These are phyloP conservation scores for Exophiala aquamarina DNA, from an alignment of 2,329 filamentous ascomycete genomes.

Conservation along the genomic window DNA sequence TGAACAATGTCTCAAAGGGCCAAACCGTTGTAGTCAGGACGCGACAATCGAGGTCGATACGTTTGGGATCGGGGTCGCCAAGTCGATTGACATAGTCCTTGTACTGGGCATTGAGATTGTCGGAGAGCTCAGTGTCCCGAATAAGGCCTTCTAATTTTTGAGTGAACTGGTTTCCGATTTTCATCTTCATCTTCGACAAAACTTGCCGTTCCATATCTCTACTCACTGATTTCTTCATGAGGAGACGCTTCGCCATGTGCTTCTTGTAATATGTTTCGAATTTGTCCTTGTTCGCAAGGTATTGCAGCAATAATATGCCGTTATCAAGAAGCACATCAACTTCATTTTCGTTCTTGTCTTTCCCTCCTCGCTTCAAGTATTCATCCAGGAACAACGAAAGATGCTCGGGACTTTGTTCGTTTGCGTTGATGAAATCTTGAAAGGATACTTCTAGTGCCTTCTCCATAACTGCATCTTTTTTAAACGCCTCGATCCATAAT, in stretches of 20 bases:
- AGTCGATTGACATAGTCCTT: conserved; percentile 65
- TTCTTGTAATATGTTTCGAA: conserved; percentile 99
- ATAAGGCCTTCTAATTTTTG: conserved; percentile 96
- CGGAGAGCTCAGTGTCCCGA: conserved; percentile 87
- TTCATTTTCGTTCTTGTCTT: conserved; percentile 86
- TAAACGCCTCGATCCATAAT: conserved; percentile 73
- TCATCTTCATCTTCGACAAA: conserved; percentile 95
- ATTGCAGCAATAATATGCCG: conserved; percentile 82
- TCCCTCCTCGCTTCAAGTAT: conserved; percentile 89
- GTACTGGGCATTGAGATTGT: conserved; percentile 77
- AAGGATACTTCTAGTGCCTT: conserved; percentile 84
- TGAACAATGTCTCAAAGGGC: conserved; percentile 85
- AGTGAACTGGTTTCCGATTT: conserved; percentile 92
- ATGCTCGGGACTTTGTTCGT: conserved; percentile 80
- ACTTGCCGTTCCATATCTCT: conserved; percentile 93
- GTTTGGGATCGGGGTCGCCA: conserved; percentile 58
- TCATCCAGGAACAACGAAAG: conserved; percentile 97
- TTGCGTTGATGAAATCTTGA: conserved; percentile 90
- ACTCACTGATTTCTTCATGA: conserved; percentile 87
- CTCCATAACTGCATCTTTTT: conserved; percentile 73
- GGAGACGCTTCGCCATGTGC: conserved; percentile 80
- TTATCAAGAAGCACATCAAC: conserved; percentile 83
- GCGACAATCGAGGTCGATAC: conserved; percentile 77
- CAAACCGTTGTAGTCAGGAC: conserved; percentile 93
- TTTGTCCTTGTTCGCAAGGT: conserved; percentile 86